Conservation (phyloP, 768 basidiomycete species). For the Lentinula sp. region DNA sequence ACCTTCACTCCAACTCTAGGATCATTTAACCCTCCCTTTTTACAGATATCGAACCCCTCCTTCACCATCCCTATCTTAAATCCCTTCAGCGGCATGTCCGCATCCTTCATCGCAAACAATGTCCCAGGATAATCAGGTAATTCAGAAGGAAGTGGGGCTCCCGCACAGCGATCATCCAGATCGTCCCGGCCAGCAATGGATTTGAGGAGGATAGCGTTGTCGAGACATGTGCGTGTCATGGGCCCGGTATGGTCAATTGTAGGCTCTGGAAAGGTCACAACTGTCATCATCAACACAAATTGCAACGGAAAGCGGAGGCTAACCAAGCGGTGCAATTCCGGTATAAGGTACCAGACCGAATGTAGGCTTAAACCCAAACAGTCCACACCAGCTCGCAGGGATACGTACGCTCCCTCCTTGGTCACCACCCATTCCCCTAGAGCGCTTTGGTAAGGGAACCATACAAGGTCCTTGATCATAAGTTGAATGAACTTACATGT, state of each 20-base stretch:
- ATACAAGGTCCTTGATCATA: no score
- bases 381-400: constrained; percentile 2
- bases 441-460: not conserved
- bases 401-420: constrained; percentile 5
- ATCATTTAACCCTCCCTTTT: not conserved
- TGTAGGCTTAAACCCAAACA: not conserved
- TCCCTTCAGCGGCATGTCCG: not conserved
- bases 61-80: constrained; percentile 4
- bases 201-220: constrained; percentile 5
- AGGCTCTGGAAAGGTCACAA: not conserved
- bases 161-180: not conserved
- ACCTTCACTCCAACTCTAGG: not conserved
- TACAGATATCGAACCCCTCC: not conserved
- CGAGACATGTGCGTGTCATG: not conserved
- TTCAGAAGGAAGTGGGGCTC: not conserved
- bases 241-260: constrained; percentile 7
- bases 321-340: constrained; percentile 5
- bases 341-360: constrained; percentile 5
- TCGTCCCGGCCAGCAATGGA: not conserved
- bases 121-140: constrained; percentile 3
- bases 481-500: not conserved
- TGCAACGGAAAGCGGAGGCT: not conserved
- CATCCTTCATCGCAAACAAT: not conserved
- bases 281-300: not conserved
- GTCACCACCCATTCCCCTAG: constrained; percentile 6